A percentile compares a stretch with the other conserved stretches of the same genome.
Conservation (phyloP, 805 yeast genomes). For the Soucietia sequanensis region DNA sequence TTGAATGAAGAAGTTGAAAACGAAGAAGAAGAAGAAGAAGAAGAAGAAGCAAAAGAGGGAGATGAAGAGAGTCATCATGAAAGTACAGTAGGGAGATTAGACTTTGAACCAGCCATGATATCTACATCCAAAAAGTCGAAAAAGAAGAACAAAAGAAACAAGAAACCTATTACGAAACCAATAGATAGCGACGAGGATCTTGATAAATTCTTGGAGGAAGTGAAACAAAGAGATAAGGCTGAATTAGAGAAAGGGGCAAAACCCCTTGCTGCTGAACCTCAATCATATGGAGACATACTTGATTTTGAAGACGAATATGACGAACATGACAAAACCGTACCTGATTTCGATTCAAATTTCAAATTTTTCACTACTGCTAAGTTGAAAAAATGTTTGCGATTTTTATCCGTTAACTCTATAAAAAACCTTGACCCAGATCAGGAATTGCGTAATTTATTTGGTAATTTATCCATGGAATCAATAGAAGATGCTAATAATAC, state of each 20-base stretch:
- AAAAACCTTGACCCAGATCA: conserved; percentile 71
- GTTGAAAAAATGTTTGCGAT: conserved; percentile 35
- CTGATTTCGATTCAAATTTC: conserved; percentile 47
- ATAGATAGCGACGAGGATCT: conserved; percentile 55
- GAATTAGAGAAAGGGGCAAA: too few species aligned
- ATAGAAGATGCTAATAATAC: conserved; percentile 75
- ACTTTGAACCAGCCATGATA: conserved; percentile 8
- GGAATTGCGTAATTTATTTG: conserved; percentile 70
- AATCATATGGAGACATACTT: too few species aligned
- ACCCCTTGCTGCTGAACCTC: too few species aligned
- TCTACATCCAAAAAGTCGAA: conserved; percentile 16
- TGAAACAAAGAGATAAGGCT: conserved; percentile 26
- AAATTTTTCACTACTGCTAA: conserved; percentile 46
- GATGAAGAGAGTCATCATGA: conserved; percentile 5
- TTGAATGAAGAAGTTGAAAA: conserved; percentile 32
- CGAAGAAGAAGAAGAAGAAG: conserved; percentile 16
- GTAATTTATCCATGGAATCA: conserved; percentile 64
- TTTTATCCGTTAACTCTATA: conserved; percentile 43
- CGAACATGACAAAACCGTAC: too few species aligned
- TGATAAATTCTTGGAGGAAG: conserved; percentile 52
- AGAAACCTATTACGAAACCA: conserved; percentile 10
- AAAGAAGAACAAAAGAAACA: conserved; percentile 22
- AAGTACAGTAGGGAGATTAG: too few species aligned
- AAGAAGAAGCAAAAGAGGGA: conserved; percentile 11
- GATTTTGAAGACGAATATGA: conserved; percentile 23